phyloP scores from a whole-genome alignment of 495 filamentous ascomycete species.

The Coniosporium apollinis region DNA sequence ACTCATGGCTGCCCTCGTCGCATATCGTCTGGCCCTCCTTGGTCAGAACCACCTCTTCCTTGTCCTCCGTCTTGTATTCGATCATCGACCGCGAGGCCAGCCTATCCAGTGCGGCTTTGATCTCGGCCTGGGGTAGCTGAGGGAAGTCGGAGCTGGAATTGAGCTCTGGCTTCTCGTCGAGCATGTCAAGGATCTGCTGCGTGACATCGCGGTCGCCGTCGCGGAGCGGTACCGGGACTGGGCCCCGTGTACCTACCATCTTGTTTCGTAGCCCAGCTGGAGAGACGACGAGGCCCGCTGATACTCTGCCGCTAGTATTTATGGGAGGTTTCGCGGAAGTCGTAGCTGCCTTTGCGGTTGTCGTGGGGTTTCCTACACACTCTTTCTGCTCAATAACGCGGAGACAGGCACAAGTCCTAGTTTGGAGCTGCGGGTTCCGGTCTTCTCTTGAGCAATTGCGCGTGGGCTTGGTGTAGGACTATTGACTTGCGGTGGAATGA shows the following conservation, averaged over 20 bases:
- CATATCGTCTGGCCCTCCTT: slow-evolving; percentile 63
- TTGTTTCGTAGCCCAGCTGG: too few species aligned
- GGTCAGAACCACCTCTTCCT: slow-evolving; percentile 63
- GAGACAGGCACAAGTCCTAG: too few species aligned
- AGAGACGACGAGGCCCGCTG: too few species aligned
- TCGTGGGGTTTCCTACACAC: too few species aligned
- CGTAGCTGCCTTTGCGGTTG: too few species aligned
- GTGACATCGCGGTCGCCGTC: slow-evolving; percentile 18
- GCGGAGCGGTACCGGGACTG: slow-evolving; percentile 22
- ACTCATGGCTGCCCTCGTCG: slow-evolving; percentile 81
- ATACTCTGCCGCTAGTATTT: too few species aligned
- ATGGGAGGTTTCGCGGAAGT: too few species aligned
- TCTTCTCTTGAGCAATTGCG: too few species aligned
- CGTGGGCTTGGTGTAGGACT: too few species aligned
- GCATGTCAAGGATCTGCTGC: slow-evolving; percentile 19
- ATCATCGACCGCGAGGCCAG: slow-evolving; percentile 74
- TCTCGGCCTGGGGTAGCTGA: slow-evolving; percentile 42
- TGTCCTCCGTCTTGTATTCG: slow-evolving; percentile 61
- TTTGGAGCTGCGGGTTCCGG: too few species aligned
- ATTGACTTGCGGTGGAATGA: too few species aligned
- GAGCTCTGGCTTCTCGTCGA: slow-evolving; percentile 38
- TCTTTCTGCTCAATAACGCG: too few species aligned
- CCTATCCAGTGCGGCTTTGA: slow-evolving; percentile 80
- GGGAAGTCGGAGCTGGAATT: slow-evolving; percentile 66
- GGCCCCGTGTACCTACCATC: slow-evolving; percentile 24